Conservation (phyloP, 2,329 filamentous ascomycete species). For the Paecilomyces fulvus region DNA sequence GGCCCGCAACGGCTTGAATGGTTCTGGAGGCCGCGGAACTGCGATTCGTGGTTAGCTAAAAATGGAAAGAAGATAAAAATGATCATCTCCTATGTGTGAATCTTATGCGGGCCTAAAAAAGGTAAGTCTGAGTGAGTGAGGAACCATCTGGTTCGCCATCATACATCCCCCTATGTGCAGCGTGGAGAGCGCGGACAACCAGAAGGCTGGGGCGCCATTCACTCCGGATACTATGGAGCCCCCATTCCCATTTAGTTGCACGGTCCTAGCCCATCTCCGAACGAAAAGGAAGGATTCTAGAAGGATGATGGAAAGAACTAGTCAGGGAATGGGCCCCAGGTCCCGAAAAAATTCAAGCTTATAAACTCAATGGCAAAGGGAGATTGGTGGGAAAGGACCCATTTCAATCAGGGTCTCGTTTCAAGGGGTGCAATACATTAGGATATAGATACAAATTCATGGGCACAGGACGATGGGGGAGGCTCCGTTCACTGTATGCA, state of each 20-base stretch:
- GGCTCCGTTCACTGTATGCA: not conserved
- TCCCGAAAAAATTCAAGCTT: not conserved
- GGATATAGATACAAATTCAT: not conserved
- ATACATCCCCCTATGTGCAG: not conserved
- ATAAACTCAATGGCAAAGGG: not conserved
- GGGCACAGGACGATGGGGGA: not conserved
- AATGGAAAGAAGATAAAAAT: not conserved
- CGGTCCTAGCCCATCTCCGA: not conserved
- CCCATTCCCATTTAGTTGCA: not conserved
- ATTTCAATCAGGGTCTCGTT: not conserved
- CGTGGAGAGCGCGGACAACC: not conserved
- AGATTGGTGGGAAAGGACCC: not conserved
- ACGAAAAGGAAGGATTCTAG: not conserved
- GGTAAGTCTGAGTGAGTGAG: not conserved
- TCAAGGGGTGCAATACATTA: not conserved
- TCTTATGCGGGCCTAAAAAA: not conserved
- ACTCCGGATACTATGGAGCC: not conserved
- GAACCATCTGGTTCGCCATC: not conserved
- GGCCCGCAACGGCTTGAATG: constrained; percentile 1
- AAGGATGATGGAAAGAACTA: not conserved
- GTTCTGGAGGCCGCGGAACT: not conserved
- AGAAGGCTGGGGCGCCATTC: not conserved
- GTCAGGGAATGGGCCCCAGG: not conserved
- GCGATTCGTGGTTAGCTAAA: not conserved
- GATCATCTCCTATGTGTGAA: not conserved